Conservation (phyloP, 352 stramenopile species). For the Phytopythium delawarense region DNA sequence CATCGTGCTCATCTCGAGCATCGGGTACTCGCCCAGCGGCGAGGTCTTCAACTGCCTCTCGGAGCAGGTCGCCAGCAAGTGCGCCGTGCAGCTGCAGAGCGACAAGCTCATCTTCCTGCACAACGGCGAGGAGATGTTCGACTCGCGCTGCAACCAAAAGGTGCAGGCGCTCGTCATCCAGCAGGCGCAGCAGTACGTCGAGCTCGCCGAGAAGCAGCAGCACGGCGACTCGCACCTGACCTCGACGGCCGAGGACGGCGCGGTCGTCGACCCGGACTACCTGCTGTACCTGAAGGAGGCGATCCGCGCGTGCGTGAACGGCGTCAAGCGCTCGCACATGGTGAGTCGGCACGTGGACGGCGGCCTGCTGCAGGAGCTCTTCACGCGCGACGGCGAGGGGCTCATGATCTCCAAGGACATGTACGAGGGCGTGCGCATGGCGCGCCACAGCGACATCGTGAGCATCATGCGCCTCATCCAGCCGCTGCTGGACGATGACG, state of each 20-base stretch:
- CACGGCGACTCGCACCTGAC: conserved; percentile 37
- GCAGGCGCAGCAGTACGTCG: conserved; percentile 79
- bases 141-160: conserved; percentile 73
- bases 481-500: conserved; percentile 83
- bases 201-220: conserved; percentile 44
- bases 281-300: conserved; percentile 83
- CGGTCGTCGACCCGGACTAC: conserved; percentile 62
- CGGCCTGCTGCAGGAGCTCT: conserved; percentile 96
- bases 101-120: conserved; percentile 90
- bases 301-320: conserved; percentile 79
- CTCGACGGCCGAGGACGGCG: conserved; percentile 18
- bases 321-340: conserved; percentile 81
- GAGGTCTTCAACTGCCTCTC: conserved; percentile 91
- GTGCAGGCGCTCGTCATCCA: conserved; percentile 80
- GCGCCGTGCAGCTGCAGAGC: conserved; percentile 71
- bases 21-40: conserved; percentile 94
- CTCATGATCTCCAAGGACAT: conserved; percentile 97
- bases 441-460: conserved; percentile 90
- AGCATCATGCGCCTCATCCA: conserved; percentile 87
- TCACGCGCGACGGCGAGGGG: conserved; percentile 95
- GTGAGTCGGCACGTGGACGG: conserved; percentile 85
- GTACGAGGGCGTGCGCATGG: conserved; percentile 94
- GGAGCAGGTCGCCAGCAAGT: conserved; percentile 88
- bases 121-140: conserved; percentile 83
- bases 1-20: conserved; percentile 95